phyloP scores from a whole-genome alignment of 2,329 filamentous ascomycete genomes.

The Stenocarpella maydis region DNA sequence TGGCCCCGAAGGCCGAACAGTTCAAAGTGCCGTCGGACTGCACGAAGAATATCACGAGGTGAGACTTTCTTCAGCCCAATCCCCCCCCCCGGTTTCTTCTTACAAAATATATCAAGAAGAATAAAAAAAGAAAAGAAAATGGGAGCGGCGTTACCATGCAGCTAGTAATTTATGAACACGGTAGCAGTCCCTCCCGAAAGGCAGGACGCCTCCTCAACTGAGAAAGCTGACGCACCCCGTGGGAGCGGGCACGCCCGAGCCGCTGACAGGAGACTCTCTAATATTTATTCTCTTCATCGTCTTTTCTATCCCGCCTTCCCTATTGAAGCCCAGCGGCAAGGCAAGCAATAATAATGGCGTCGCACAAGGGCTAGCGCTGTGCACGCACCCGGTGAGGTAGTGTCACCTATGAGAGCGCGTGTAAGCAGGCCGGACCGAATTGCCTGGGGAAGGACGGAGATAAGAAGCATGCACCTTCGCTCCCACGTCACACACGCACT shows the following conservation, averaged over 20 bases:
- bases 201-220: not conserved
- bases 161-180: not conserved
- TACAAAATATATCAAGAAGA: not conserved
- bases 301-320: too few relatives aligned
- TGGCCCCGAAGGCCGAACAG: not conserved
- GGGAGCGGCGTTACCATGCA: too few relatives aligned
- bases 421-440: not conserved
- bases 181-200: not conserved
- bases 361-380: conserved; percentile 8
- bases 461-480: not conserved
- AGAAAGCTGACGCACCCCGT: not conserved
- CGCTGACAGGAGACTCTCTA: not conserved
- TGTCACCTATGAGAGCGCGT: not conserved
- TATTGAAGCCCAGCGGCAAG: not conserved
- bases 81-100: too few relatives aligned
- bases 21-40: not conserved
- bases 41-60: not conserved
- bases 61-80: not conserved
- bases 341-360: not conserved
- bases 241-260: conserved; percentile 18
- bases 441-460: not conserved
- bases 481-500: not conserved
- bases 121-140: too few relatives aligned
- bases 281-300: not conserved
- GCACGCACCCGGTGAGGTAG: not conserved